Base-by-base conservation (phyloP, 345 rosid genomes). In the Orychophragmus violaceus region DNA sequence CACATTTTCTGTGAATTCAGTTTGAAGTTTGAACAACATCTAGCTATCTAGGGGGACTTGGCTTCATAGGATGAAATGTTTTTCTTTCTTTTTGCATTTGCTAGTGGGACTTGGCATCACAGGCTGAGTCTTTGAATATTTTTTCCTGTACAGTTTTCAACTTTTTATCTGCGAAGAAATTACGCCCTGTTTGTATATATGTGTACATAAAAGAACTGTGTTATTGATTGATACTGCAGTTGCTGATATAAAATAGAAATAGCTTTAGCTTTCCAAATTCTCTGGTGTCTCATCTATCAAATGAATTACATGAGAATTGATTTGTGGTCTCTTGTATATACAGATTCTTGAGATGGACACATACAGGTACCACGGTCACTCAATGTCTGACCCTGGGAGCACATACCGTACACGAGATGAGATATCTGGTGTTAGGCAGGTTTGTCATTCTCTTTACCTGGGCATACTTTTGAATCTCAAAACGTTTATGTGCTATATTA, bases 271-370 rank as follows among this genome's bases (percentile, higher is more conserved):
- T n/a, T n/a, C n/a, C n/a, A n/a, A n/a, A n/a, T n/a, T 37, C 35
- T 6, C 14, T 35, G 22, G 12, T 28, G 10, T 37, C 58, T 13
- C 42, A 12, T 53, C 3, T 67, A 5, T n/a, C 6, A 39, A 24
- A 23, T 11, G 14, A 53, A 30, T 42, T 30, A 18, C n/a, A 13
- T 48, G 22, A 48, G 8, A 54, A 35, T 22, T 64, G 28, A 56
- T 67, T 30, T 12, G 8, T 27, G 44, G 17, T 29, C 62, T 71
- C 41, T 52, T 69, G 32, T 62, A 42, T 76, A 76, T 82, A 74
- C 97, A 93, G n/a, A n/a, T n/a, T n/a, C n/a, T n/a, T n/a, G n/a
- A n/a, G n/a, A n/a, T n/a, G n/a, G n/a, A n/a, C n/a, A n/a, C n/a
- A n/a, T n/a, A n/a, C n/a, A n/a, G n/a, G n/a, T n/a, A n/a, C n/a